These are phyloP conservation scores for Pseudocercospora pini-densiflorae DNA, from an alignment of 2,329 filamentous ascomycete genomes.

Conservation along the genomic window DNA sequence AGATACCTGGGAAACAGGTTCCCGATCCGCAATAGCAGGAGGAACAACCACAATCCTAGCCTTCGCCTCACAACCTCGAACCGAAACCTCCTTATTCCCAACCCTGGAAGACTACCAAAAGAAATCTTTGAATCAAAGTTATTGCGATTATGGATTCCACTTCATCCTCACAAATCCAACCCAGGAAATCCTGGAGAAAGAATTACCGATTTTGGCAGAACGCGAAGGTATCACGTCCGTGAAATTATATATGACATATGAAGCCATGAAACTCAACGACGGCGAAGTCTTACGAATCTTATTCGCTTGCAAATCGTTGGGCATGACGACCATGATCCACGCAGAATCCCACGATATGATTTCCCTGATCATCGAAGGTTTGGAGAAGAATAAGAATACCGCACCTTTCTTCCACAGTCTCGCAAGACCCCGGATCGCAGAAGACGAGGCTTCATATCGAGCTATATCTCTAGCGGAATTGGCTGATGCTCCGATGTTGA, in stretches of 20 bases:
- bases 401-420: slow-evolving; percentile 54
- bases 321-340: slow-evolving; percentile 57
- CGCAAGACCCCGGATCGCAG: slow-evolving; percentile 50
- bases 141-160: slow-evolving; percentile 64
- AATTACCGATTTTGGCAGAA: slow-evolving; percentile 47
- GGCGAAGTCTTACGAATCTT: slow-evolving; percentile 57
- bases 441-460: slow-evolving; percentile 57
- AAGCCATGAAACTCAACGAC: slow-evolving; percentile 56
- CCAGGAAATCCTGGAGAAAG: slow-evolving; percentile 44
- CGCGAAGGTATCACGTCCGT: slow-evolving; percentile 53
- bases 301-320: slow-evolving; percentile 50
- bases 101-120: slow-evolving; percentile 55
- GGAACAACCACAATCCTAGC: slow-evolving; percentile 64
- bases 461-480: slow-evolving; percentile 57
- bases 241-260: slow-evolving; percentile 61
- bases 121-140: slow-evolving; percentile 51
- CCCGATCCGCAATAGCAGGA: slow-evolving; percentile 60
- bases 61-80: slow-evolving; percentile 60
- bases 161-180: slow-evolving; percentile 55
- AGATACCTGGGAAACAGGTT: slow-evolving; percentile 55
- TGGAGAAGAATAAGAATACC: slow-evolving; percentile 46
- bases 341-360: slow-evolving; percentile 56
- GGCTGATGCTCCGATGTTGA: slow-evolving; percentile 56
- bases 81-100: slow-evolving; percentile 50
- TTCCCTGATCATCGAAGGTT: slow-evolving; percentile 46